These are phyloP conservation scores for Chrysosporium keratinophilum DNA, from an alignment of 2,329 filamentous ascomycete genomes.

Conservation along the genomic window DNA sequence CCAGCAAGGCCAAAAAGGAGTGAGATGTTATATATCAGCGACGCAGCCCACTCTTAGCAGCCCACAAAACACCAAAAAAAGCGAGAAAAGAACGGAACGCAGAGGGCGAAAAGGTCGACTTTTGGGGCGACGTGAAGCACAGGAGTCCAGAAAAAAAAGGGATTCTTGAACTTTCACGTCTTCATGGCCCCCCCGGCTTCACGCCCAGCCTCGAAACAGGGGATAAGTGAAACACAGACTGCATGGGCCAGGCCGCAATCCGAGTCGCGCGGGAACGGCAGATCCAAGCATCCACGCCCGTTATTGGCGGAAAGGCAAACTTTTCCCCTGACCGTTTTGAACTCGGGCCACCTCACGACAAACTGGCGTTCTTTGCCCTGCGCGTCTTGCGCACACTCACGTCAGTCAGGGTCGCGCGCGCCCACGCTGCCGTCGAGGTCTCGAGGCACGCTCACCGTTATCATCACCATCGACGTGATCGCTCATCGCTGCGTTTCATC, in stretches of 20 bases:
- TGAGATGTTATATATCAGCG: not conserved
- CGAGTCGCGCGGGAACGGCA: not conserved
- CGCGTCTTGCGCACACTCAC: not conserved
- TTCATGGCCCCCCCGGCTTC: not conserved
- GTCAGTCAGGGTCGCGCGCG: not conserved
- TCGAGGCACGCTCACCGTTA: too few species aligned
- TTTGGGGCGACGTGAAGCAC: not conserved
- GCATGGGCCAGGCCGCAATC: constrained; percentile 7
- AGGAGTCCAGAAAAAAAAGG: not conserved
- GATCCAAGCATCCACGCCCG: constrained; percentile 2
- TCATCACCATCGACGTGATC: too few species aligned
- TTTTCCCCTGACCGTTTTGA: not conserved
- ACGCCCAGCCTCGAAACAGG: not conserved
- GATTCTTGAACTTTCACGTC: not conserved
- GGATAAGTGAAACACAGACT: constrained; percentile 5
- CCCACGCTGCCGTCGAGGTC: not conserved
- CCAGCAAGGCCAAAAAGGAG: not conserved
- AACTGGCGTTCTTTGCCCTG: not conserved
- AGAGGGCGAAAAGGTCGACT: not conserved
- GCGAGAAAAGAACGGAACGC: not conserved
- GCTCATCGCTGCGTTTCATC: too few species aligned
- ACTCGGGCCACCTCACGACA: not conserved
- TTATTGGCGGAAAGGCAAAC: constrained; percentile 6
- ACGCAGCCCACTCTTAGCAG: not conserved
- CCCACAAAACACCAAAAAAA: not conserved